Base-by-base conservation (phyloP, 345 rosid genomes). In the Physaria fendleri region DNA sequence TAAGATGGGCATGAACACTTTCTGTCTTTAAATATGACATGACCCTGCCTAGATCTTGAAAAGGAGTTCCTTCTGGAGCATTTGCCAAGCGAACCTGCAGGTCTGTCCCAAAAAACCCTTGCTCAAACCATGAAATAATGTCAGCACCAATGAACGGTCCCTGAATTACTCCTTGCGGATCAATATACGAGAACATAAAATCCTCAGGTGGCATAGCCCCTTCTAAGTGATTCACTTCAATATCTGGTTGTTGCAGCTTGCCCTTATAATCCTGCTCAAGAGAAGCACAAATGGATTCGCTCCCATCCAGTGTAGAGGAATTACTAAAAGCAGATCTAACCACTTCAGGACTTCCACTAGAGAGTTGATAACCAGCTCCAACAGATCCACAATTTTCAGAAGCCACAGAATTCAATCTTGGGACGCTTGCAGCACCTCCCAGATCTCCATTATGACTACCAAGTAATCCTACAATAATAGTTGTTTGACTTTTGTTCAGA, bases 51-150 rank as follows among this genome's bases (percentile, higher is more conserved):
- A 88, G 72, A 62, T 71, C 83, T 62, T 54, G 82, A 71, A 88
- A 88, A 59, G 92, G 81, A 39, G 79, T 78, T 57, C 87, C 92
- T 51, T 84, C 84, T 17, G 79, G 82, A 49, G 88, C 92, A 78
- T 79, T 83, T 33, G 77, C 82, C 73, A 84, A 73, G 51, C 92
- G 79, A 43, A 88, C 92, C 5, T 75, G 90, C 68, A 91, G 81
- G 62, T 91, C 96, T 25, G 78, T 74, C 24, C 92, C 95, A 73
- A 91, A 91, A 74, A 85, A 91, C 1, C 96, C 98, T 75, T 91
- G 92, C 56, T 82, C 92, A 77, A 83, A 81, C 98, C 98, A 91
- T 28, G 79, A 73, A 38, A 88, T 74, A 58, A 91, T 84, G 73
- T 88, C 95, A 23, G 82, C 68, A 48, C 95, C 95, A 47, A 77